Conservation (phyloP, 495 filamentous ascomycete species). For the Aspergillus incahuasiensis region DNA sequence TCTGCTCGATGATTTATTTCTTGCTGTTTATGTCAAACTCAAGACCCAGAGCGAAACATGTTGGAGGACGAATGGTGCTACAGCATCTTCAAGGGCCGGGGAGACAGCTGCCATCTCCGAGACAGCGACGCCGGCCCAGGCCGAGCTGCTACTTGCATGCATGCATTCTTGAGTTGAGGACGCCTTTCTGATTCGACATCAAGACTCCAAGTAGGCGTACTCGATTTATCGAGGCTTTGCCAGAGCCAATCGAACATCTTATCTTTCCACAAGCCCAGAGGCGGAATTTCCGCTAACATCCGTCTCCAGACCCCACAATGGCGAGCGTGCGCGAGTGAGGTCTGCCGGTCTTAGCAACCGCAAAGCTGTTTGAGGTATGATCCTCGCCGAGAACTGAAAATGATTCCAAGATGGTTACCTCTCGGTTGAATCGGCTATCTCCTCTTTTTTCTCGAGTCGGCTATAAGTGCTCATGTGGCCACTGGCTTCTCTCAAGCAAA, state of each 20-base stretch:
- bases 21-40: neutral
- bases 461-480: neutral
- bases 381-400: neutral
- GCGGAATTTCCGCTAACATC: slow-evolving; percentile 1
- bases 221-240: neutral
- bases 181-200: neutral
- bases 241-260: neutral
- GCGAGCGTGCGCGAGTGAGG: neutral
- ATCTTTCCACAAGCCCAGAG: neutral
- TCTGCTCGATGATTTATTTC: too few species aligned
- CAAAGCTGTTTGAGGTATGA: slow-evolving; percentile 2
- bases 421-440: slow-evolving; percentile 8
- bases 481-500: neutral
- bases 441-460: neutral
- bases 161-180: too few species aligned
- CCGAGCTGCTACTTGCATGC: neutral
- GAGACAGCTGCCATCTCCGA: neutral
- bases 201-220: neutral
- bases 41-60: neutral
- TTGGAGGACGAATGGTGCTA: neutral
- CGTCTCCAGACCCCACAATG: neutral
- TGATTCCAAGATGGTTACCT: neutral
- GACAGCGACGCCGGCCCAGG: neutral
- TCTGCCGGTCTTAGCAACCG: neutral
- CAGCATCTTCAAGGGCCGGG: neutral